Conservation (phyloP, 768 basidiomycete genomes). For the Mycena kentingensis region DNA sequence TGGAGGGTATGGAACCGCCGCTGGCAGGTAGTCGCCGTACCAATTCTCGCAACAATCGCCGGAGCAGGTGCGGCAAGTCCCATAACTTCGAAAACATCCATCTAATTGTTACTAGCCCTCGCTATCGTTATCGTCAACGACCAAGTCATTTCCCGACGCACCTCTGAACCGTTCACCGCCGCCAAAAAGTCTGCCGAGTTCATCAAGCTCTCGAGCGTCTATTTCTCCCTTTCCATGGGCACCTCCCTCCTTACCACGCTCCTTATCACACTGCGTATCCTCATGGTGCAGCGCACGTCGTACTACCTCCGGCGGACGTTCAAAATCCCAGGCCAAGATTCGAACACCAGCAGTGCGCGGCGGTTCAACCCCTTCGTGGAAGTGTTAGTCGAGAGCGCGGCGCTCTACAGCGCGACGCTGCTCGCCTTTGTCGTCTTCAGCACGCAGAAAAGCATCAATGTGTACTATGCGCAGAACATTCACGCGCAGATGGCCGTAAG, state of each 20-base stretch:
- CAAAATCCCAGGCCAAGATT: background rate
- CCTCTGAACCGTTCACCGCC: slow-evolving; percentile 1
- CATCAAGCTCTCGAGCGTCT: slow-evolving; percentile 6
- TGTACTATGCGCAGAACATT: slow-evolving; percentile 12
- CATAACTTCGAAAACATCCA: background rate
- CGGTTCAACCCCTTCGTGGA: slow-evolving; percentile 9
- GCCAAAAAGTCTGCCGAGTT: slow-evolving; percentile 7
- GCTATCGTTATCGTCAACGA: slow-evolving; percentile 4
- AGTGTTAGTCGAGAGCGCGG: slow-evolving; percentile 10
- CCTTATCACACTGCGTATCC: slow-evolving; percentile 4
- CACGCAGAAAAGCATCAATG: slow-evolving; percentile 1
- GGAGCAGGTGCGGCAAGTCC: background rate
- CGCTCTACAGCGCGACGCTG: slow-evolving; percentile 3
- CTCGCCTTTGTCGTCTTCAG: slow-evolving; percentile 8
- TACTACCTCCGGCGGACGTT: background rate
- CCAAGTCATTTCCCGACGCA: background rate
- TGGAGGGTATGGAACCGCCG: slow-evolving; percentile 9
- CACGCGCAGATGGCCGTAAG: slow-evolving; percentile 10
- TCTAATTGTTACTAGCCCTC: background rate
- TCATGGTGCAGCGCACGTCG: slow-evolving; percentile 2
- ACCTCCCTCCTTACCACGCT: slow-evolving; percentile 7
- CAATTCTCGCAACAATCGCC: slow-evolving; percentile 5
- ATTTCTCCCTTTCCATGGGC: slow-evolving; percentile 12
- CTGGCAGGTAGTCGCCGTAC: slow-evolving; percentile 6
- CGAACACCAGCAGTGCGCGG: too few relatives aligned